Evolutionary conservation across 202 grass and related monocot species (phyloP), one percentile per base, ranked within the genome.

Genomic region (Carex arenaria): DNA sequence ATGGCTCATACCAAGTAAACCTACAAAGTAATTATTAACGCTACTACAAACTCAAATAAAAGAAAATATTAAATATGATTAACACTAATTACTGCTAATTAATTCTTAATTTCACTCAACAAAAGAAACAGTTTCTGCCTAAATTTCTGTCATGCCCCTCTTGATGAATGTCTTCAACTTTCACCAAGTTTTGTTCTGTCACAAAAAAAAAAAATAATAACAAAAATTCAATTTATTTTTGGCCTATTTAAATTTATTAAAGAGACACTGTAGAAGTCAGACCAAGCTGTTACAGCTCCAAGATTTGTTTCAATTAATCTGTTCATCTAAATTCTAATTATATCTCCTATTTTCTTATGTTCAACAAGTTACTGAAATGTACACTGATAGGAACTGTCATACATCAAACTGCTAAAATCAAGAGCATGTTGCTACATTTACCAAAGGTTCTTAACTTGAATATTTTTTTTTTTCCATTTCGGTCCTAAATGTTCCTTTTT

Each of bases 11-110:
- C 59, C 32, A 69, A 54, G 28, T 69, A 38, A 82, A 68, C 63
- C 80, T 69, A 82, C 63, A 52, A 53, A 62, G 28, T 62, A 38
- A 82, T 82, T 82, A 82, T 82, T 69, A 69, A 82, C 18, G n/a
- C 9, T 54, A 51, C 80, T 45, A 57, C 15, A n/a, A 47, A 81
- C 40, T 66, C 19, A 38, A 82, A 78, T n/a, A 38, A 40, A 56
- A n/a, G 34, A 54, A 56, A 1, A 63, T 20, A 72, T 53, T 38
- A 68, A 69, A 69, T 68, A 40, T 22, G 14, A 69, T 82, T 19
- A 82, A 82, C 80, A 69, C 26, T 26, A 26, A 26, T 78, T 14
- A 42, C 70, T 47, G 20, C 20, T 73, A 73, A 73, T 57, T 57
- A 77, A 30, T 57, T 77, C 52, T 34, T 31, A 65, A 81, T 65